Evolutionary conservation across 441 rosid species (phyloP), one percentile per base, ranked within the genome.

Genomic region (Codiaeum variegatum): DNA sequence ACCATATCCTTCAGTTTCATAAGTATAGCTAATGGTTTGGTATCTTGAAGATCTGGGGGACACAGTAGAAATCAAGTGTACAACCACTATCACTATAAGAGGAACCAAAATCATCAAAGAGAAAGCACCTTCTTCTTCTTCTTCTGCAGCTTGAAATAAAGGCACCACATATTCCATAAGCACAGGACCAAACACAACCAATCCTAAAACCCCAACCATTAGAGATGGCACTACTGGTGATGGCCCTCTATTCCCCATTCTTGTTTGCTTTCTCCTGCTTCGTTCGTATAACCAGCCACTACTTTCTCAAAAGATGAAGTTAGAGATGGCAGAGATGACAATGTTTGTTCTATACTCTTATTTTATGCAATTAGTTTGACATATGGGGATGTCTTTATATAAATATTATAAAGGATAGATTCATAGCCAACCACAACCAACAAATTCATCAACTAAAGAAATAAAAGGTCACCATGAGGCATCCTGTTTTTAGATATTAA

Each of bases 161-260:
- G 73, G 76, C 55, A 63, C 9, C 8, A 79, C 62, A 47, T 18
- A 51, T 28, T 74, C 85, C 60, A 73, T 2, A 0, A 75, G 3
- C 52, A 69, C 67, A 6, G 83, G 82, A 67, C 81, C 79, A 18
- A 75, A 66, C 55, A 85, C 56, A 58, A 82, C 6, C 76, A 78
- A 28, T 12, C 87, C 86, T 19, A 81, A 31, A 10, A 66, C 76
- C 46, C 86, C 91, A 64, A 83, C 88, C 67, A 84, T 68, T 10
- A 84, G 68, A 46, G 52, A 76, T 3, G 88, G 91, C 0, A 84
- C 85, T 28, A 84, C 4, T 32, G 89, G 88, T 9, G 88, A 85
- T 6, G 88, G 88, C 46, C 87, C 85, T 59, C 67, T 72, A 1
- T 60, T 78, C 32, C 73, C 62, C 86, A 81, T 82, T 71, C 23